Base-by-base conservation (phyloP, 2,329 filamentous ascomycete species). In the Colletotrichum plurivorum region DNA sequence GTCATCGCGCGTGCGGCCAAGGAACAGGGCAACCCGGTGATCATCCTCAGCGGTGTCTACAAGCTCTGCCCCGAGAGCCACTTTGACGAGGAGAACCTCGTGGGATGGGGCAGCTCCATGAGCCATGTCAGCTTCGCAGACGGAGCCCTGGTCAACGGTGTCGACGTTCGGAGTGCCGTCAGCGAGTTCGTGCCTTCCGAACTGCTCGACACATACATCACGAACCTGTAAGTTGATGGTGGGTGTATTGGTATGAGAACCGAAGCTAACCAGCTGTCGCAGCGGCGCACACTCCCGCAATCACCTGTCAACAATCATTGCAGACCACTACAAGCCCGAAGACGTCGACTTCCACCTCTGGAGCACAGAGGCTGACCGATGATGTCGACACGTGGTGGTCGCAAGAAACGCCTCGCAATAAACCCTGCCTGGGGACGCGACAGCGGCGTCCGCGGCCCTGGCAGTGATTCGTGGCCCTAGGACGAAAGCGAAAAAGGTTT, bases 1-100 rank as follows among this genome's bases (percentile, higher is more conserved):
- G 90, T 93, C 48, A 93, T 98, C 72, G 94, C 95, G 5, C 91
- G 92, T 71, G 94, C 95, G 8, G 96, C 96, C 15, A 92, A 92
- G 77, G 90, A 92, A 73, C 92, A 95, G 75, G 90, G 92, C 72
- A 94, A 92, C 25, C 93, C 94, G 0, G 95, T 99, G 18, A 91
- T 98, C 25, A 94, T 97, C 3, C 88, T 99, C 51, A 93, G 92
- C 60, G 95, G 94, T 39, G 92, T 98, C 20, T 98, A 98, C 85
- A 97, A 97, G 81, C 88, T 99, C 63, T 97, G 94, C 73, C 95
- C 96, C 0, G 91, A 97, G 68, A 95, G 94, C 75, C 93, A 94
- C 1, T 95, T 94, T 75, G 91, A 96, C 75, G 91, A 93, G 61
- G 92, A 94, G 72, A 89, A 90, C 5, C 83, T 97, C 70, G 93